These are phyloP conservation scores for Aspergillus baeticus DNA, from an alignment of 495 filamentous ascomycete genomes.

Conservation along the genomic window DNA sequence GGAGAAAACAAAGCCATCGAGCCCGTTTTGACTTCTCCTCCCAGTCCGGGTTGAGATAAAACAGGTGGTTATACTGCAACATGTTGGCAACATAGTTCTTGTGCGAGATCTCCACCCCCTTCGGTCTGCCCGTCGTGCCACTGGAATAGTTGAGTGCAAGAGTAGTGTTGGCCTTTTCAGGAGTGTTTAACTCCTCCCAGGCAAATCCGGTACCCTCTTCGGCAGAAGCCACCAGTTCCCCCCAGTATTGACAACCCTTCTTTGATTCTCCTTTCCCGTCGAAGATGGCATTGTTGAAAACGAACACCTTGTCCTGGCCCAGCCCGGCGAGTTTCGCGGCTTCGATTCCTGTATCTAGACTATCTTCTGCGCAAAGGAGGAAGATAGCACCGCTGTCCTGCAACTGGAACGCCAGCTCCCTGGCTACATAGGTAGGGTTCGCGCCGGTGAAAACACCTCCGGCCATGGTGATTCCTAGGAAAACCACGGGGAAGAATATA, in stretches of 20 bases:
- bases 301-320: slow-evolving; percentile 39
- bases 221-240: slow-evolving; percentile 40
- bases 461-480: slow-evolving; percentile 73
- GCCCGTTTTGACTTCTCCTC: slow-evolving; percentile 27
- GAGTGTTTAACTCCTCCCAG: slow-evolving; percentile 41
- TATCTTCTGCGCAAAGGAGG: slow-evolving; percentile 54
- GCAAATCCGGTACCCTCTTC: slow-evolving; percentile 44
- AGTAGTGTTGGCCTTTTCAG: slow-evolving; percentile 39
- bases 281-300: slow-evolving; percentile 48
- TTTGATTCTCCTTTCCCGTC: slow-evolving; percentile 36
- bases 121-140: slow-evolving; percentile 81
- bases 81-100: slow-evolving; percentile 69
- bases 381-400: slow-evolving; percentile 65
- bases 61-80: slow-evolving; percentile 53
- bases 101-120: slow-evolving; percentile 80
- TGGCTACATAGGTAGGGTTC: slow-evolving; percentile 69
- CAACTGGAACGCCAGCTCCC: slow-evolving; percentile 75
- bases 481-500: slow-evolving; percentile 69
- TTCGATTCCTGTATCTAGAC: slow-evolving; percentile 41
- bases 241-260: slow-evolving; percentile 50
- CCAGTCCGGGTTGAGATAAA: slow-evolving; percentile 47
- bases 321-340: slow-evolving; percentile 44
- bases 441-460: slow-evolving; percentile 79
- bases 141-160: slow-evolving; percentile 69
- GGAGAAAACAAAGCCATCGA: slow-evolving; percentile 60